A percentile compares a stretch with the other conserved stretches of the same genome.
phyloP scores from a whole-genome alignment of 345 rosid species.

The Triadica sebifera region DNA sequence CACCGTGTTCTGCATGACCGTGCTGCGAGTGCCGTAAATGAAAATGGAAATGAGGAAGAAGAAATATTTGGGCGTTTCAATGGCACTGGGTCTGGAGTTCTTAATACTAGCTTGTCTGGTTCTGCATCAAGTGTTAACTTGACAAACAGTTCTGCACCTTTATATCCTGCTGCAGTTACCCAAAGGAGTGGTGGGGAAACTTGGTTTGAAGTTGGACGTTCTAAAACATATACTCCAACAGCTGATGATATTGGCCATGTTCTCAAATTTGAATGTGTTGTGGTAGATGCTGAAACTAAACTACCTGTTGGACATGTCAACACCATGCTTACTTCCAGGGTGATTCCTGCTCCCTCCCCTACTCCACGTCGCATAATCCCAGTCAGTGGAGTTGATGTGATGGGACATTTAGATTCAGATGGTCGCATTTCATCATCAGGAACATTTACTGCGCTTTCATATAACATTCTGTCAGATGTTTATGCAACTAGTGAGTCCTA shows the following conservation, averaged over 20 bases:
- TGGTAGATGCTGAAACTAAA: slow-evolving; percentile 78
- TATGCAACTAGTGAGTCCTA: slow-evolving; percentile 74
- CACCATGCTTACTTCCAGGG: slow-evolving; percentile 79
- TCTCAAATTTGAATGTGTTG: slow-evolving; percentile 91
- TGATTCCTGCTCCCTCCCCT: slow-evolving; percentile 97
- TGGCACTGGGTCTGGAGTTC: slow-evolving; percentile 70
- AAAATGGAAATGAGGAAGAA: slow-evolving; percentile 86
- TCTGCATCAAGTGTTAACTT: slow-evolving; percentile 61
- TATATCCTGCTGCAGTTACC: slow-evolving; percentile 61
- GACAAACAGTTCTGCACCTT: slow-evolving; percentile 69
- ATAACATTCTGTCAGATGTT: slow-evolving; percentile 84
- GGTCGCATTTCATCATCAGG: slow-evolving; percentile 66
- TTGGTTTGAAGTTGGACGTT: slow-evolving; percentile 90
- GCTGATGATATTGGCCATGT: slow-evolving; percentile 90
- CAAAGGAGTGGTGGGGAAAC: slow-evolving; percentile 89
- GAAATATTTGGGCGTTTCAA: slow-evolving; percentile 81
- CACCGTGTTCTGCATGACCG: slow-evolving; percentile 94
- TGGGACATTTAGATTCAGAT: slow-evolving; percentile 65
- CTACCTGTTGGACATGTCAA: slow-evolving; percentile 55
- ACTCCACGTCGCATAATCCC: slow-evolving; percentile 84
- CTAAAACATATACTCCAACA: slow-evolving; percentile 89
- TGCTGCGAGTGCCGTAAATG: slow-evolving; percentile 75
- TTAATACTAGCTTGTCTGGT: slow-evolving; percentile 56
- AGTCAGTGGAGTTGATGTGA: slow-evolving; percentile 58
- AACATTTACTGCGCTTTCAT: slow-evolving; percentile 85